A percentile compares a stretch with the other conserved stretches of the same genome.
Conservation (phyloP, 257 asterid species). For the Salvia rosmarinus region DNA sequence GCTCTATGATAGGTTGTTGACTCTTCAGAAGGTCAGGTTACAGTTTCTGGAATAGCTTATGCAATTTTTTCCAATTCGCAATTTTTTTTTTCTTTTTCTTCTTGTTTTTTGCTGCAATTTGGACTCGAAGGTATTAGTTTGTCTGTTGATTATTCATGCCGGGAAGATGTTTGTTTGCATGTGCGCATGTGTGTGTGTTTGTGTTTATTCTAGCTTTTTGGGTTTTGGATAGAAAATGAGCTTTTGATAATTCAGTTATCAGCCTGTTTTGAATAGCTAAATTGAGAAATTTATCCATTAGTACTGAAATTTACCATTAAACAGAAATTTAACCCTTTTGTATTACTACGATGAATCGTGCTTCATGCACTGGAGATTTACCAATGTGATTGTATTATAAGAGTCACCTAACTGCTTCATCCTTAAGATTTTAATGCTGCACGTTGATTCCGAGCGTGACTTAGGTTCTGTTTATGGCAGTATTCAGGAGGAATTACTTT, state of each 20-base stretch:
- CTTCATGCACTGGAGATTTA: slow-evolving; percentile 1
- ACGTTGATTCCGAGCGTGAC: not conserved
- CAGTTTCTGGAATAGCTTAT: slow-evolving; percentile 18
- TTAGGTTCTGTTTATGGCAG: not conserved
- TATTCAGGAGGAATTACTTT: too few relatives aligned
- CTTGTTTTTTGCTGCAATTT: not conserved
- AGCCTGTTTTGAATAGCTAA: not conserved
- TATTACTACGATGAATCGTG: not conserved
- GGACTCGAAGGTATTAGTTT: not conserved
- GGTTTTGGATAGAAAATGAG: not conserved
- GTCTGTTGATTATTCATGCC: not conserved
- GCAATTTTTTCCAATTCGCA: not conserved
- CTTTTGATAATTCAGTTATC: not conserved
- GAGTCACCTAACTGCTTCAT: slow-evolving; percentile 5
- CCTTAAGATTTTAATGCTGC: not conserved
- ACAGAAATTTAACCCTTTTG: not conserved
- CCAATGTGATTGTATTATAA: not conserved
- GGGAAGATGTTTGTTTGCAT: not conserved
- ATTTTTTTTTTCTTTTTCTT: not conserved
- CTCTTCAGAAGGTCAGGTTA: slow-evolving; percentile 80
- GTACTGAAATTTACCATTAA: not conserved
- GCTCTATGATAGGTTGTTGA: slow-evolving; percentile 67
- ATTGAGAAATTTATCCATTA: not conserved
- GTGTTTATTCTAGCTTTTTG: slow-evolving; percentile 1
- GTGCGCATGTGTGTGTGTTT: not conserved